phyloP scores from a whole-genome alignment of 2,329 filamentous ascomycete genomes.

The Aulographum hederae region DNA sequence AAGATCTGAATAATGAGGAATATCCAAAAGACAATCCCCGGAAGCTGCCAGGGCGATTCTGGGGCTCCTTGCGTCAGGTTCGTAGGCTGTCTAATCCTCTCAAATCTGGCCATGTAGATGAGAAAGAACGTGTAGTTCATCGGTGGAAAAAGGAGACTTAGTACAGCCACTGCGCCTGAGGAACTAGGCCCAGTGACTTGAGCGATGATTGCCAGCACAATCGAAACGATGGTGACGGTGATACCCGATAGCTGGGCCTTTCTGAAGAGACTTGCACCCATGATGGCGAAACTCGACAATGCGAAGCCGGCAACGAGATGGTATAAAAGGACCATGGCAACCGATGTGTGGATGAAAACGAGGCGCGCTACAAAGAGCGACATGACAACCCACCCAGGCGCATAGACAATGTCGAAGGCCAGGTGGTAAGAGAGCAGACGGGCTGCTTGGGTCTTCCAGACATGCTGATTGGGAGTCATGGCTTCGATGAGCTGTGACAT shows the following conservation, averaged over 20 bases:
- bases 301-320: conserved; percentile 62
- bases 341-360: conserved; percentile 29
- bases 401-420: conserved; percentile 61
- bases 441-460: conserved; percentile 62
- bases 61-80: conserved; percentile 22
- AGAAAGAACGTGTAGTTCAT: conserved; percentile 32
- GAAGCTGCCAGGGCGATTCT: conserved; percentile 43
- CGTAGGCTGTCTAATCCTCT: background rate
- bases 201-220: conserved; percentile 64
- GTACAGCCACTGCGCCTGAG: conserved; percentile 41
- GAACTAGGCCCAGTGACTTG: conserved; percentile 44
- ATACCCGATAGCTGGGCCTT: conserved; percentile 81
- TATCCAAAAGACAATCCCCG: conserved; percentile 60
- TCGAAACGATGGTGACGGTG: conserved; percentile 49
- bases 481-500: conserved; percentile 81
- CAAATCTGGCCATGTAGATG: conserved; percentile 4
- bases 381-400: conserved; percentile 68
- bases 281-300: conserved; percentile 61
- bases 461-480: conserved; percentile 63
- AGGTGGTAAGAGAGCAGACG: conserved; percentile 66
- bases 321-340: conserved; percentile 33
- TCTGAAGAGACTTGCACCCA: conserved; percentile 69
- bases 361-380: conserved; percentile 45
- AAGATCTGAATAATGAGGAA: conserved; percentile 64
- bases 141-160: conserved; percentile 65